These are phyloP conservation scores for Borovskyia barvae DNA, from an alignment of 208 protist genomes.

Conservation along the genomic window DNA sequence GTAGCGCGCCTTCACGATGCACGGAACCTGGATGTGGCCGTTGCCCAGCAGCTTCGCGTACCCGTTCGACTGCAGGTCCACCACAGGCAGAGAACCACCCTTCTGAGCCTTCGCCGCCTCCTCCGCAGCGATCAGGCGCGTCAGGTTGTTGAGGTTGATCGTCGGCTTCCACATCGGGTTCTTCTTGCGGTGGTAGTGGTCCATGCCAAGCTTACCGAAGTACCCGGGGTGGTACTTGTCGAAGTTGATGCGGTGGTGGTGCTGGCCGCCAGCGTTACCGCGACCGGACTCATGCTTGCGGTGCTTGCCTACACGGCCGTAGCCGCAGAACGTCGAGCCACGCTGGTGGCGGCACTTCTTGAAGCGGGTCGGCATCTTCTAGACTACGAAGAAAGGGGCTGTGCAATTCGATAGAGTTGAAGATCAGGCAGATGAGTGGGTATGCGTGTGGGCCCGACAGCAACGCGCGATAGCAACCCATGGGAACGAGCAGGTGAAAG, in stretches of 20 bases:
- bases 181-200: slow-evolving; percentile 96
- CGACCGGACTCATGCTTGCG: slow-evolving; percentile 99
- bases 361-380: slow-evolving; percentile 90
- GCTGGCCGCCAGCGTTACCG: slow-evolving; percentile 99
- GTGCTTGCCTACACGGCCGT: slow-evolving; percentile 98
- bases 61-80: slow-evolving; percentile 97
- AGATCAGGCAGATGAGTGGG: too few species aligned
- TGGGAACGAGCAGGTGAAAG: neutral
- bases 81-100: slow-evolving; percentile 94
- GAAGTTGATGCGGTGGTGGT: slow-evolving; percentile 99
- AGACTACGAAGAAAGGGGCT: too few species aligned
- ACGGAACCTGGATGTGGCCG: slow-evolving; percentile 97
- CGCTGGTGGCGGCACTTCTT: slow-evolving; percentile 93
- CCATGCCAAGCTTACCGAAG: slow-evolving; percentile 99
- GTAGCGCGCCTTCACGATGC: slow-evolving; percentile 99
- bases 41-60: slow-evolving; percentile 99
- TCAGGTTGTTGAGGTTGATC: slow-evolving; percentile 99
- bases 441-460: too few species aligned
- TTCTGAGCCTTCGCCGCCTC: slow-evolving; percentile 74
- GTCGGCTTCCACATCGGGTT: slow-evolving; percentile 94
- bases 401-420: too few species aligned
- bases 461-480: too few species aligned
- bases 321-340: slow-evolving; percentile 90
- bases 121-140: slow-evolving; percentile 96
- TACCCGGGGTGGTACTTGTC: slow-evolving; percentile 99